phyloP scores from a whole-genome alignment of 129 eudicot genomes.

The Flaveria linearis region DNA sequence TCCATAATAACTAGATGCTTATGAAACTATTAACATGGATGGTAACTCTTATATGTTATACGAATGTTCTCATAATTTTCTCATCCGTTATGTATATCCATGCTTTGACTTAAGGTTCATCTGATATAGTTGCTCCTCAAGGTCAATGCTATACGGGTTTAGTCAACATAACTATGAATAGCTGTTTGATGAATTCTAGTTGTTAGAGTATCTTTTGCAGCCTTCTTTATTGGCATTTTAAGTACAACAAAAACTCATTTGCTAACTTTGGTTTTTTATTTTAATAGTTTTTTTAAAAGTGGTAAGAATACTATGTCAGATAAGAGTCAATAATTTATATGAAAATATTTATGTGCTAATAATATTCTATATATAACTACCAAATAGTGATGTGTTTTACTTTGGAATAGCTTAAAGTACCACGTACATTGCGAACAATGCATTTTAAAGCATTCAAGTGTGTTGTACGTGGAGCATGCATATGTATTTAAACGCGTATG shows the following conservation, averaged over 20 bases:
- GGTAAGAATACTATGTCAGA: conserved; percentile 13
- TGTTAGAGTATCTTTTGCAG: conserved; percentile 7
- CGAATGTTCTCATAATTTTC: too few species aligned
- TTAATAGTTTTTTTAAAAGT: conserved; percentile 23
- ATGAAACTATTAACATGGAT: too few species aligned
- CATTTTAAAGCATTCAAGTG: too few species aligned
- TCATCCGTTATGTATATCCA: too few species aligned
- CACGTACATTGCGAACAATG: too few species aligned
- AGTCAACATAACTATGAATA: not conserved
- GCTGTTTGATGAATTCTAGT: conserved; percentile 12
- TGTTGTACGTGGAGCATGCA: too few species aligned
- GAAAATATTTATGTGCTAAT: not conserved
- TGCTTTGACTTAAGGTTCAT: conserved; percentile 36
- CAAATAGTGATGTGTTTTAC: too few species aligned
- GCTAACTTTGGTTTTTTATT: conserved; percentile 26
- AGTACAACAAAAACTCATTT: conserved; percentile 10
- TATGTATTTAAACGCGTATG: too few species aligned
- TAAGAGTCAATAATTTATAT: not conserved
- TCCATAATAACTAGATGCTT: too few species aligned
- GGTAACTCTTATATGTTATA: too few species aligned
- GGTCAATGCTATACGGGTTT: conserved; percentile 48
- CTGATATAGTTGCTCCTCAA: conserved; percentile 51
- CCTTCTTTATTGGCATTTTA: conserved; percentile 15
- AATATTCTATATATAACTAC: not conserved
- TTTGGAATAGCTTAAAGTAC: too few species aligned